phyloP scores from a whole-genome alignment of 495 filamentous ascomycete genomes.

The Aspergillus olivimuriae region DNA sequence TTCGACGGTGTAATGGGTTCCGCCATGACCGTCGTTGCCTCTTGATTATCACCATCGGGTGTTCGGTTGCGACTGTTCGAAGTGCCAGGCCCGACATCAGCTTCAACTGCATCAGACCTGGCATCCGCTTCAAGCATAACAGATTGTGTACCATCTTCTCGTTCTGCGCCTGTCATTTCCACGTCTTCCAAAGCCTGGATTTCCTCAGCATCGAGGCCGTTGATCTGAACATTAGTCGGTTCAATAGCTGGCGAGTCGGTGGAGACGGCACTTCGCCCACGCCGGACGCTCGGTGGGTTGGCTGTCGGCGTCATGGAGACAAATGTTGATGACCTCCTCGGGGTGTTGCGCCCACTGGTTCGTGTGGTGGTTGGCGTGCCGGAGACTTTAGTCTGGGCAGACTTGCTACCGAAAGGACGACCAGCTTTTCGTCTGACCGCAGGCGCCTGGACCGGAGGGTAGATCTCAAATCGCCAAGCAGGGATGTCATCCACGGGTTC shows the following conservation, averaged over 20 bases:
- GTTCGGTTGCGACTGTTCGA: constrained; percentile 8
- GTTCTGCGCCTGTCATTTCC: neutral
- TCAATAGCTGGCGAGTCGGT: constrained; percentile 28
- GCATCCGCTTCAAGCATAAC: constrained; percentile 4
- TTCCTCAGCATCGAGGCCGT: constrained; percentile 22
- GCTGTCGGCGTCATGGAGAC: constrained; percentile 22
- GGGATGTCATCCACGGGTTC: constrained; percentile 53
- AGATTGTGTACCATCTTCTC: neutral
- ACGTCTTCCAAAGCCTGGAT: constrained; percentile 5
- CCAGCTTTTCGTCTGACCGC: constrained; percentile 38
- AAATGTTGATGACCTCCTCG: constrained; percentile 27
- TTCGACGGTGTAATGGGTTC: constrained; percentile 15
- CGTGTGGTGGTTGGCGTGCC: constrained; percentile 25
- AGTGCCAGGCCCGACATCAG: neutral
- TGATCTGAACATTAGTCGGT: constrained; percentile 14
- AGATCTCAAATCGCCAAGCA: constrained; percentile 75
- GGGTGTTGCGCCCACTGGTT: constrained; percentile 33
- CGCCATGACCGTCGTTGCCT: constrained; percentile 10
- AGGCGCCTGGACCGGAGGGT: constrained; percentile 65
- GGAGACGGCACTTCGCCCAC: constrained; percentile 33
- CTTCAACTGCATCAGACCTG: neutral
- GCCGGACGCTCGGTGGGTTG: constrained; percentile 22
- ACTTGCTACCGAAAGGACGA: constrained; percentile 36
- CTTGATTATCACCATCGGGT: constrained; percentile 7
- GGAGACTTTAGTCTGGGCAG: constrained; percentile 12